Evolutionary conservation across 2,329 filamentous ascomycete genomes (phyloP), one percentile per base, ranked within the genome.

Genomic region (Hortaea sp.): DNA sequence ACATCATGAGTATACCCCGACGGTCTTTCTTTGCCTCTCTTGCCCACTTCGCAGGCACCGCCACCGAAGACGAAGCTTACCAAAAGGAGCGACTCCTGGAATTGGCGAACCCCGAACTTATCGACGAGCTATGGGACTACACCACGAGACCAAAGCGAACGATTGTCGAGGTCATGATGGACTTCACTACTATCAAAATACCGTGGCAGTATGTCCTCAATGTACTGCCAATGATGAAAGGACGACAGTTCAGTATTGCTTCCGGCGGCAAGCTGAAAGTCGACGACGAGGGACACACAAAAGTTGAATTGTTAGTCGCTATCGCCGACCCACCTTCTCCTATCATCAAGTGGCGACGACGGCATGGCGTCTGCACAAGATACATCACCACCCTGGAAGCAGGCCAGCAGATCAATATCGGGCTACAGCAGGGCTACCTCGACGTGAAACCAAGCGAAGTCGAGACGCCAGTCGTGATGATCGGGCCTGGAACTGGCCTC

Each of bases 111-210:
- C 80, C 87, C 0, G 77, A 84, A 40, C 86, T 83, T 57, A 79
- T 90, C 5, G 88, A 97, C 56, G 92, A 98, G 57, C 82, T 95
- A 46, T 97, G 87, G 69, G 90, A 98, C 67, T 98, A 98, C 62
- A 92, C 92, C 1, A 89, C 89, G 0, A 81, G 92, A 6, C 86
- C 90, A 0, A 82, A 88, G 31, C 82, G 92, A 31, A 94, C 85
- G 48, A 95, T 97, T 47, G 71, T 98, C 5, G 92, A 98, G 66
- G 84, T 95, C 3, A 75, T 98, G 29, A 82, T 90, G 47, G 92
- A 98, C 57, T 98, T 98, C 57, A 77, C 84, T 38, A 83, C 79
- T 0, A 84, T 97, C 45, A 82, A 82, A 51, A 79, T 98, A 2
- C 89, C 92, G 0, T 85, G 82, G 67, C 72, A 83, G 46, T 79